phyloP scores from a whole-genome alignment of 176 grass and related monocot species.

The Poa pratensis region DNA sequence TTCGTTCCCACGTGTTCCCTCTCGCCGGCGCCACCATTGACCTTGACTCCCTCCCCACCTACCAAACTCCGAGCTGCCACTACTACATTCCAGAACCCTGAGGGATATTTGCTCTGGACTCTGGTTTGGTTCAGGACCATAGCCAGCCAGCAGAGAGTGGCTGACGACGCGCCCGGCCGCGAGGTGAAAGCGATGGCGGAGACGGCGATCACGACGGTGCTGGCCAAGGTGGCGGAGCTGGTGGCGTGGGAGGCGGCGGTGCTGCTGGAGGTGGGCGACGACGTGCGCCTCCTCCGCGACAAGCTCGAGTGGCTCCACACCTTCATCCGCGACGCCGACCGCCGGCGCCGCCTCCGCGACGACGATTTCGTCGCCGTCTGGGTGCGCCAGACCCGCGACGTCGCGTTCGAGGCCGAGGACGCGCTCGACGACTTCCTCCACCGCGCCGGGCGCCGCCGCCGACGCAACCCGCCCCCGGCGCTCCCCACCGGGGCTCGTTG shows the following conservation, averaged over 20 bases:
- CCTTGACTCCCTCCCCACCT: background rate
- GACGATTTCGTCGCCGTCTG: slow-evolving; percentile 63
- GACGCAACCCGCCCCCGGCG: background rate
- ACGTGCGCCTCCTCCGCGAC: slow-evolving; percentile 61
- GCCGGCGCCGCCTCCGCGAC: slow-evolving; percentile 52
- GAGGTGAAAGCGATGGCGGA: slow-evolving; percentile 33
- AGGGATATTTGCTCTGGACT: background rate
- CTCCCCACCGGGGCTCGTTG: background rate
- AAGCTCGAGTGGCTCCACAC: slow-evolving; percentile 78
- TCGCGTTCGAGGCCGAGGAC: slow-evolving; percentile 71
- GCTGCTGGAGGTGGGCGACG: slow-evolving; percentile 53
- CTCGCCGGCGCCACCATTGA: slow-evolving; percentile 25
- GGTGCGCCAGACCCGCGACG: slow-evolving; percentile 68
- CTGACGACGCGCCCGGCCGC: background rate
- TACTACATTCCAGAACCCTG: background rate
- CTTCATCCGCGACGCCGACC: slow-evolving; percentile 66
- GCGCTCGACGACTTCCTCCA: slow-evolving; percentile 71
- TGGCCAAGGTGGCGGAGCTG: slow-evolving; percentile 56
- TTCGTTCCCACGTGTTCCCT: background rate
- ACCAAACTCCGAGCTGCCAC: background rate
- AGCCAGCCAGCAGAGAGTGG: background rate
- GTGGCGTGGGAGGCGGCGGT: slow-evolving; percentile 55
- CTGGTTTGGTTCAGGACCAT: background rate
- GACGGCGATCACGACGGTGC: slow-evolving; percentile 67
- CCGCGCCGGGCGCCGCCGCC: slow-evolving; percentile 8